Conservation (phyloP, 495 filamentous ascomycete genomes). For the Aspergillus carlsbadensis region DNA sequence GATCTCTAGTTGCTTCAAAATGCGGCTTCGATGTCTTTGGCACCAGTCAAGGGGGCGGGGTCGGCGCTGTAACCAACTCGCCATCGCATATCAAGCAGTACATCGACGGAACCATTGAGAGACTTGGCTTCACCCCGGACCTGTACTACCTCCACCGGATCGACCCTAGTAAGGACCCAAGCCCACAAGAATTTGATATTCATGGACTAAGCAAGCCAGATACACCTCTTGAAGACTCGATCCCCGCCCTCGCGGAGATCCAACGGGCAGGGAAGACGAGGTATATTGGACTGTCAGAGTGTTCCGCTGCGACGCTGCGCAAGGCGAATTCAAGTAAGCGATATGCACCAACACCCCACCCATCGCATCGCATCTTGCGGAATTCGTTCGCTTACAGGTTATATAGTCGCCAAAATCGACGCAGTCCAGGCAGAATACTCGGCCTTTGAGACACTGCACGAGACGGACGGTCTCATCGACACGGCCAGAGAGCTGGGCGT, state of each 20-base stretch:
- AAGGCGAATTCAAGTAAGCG: constrained; percentile 42
- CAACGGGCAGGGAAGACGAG: constrained; percentile 47
- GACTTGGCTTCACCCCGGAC: constrained; percentile 51
- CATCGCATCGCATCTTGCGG: no score
- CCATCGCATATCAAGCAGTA: constrained; percentile 50
- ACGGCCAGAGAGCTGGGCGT: constrained; percentile 41
- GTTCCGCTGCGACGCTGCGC: constrained; percentile 43
- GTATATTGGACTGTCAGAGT: constrained; percentile 48
- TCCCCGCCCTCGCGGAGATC: constrained; percentile 44
- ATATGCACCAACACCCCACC: no score
- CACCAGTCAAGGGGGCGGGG: constrained; percentile 37
- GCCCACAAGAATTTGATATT: neutral
- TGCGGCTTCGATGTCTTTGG: constrained; percentile 42
- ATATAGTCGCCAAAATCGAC: constrained; percentile 50
- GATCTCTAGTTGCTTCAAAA: constrained; percentile 46
- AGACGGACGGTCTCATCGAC: constrained; percentile 40
- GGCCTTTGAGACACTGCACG: constrained; percentile 49
- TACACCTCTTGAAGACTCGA: constrained; percentile 48
- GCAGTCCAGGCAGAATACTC: constrained; percentile 53
- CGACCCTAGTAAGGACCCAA: constrained; percentile 33
- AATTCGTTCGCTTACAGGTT: no score
- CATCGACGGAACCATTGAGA: constrained; percentile 51
- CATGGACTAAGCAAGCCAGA: constrained; percentile 31
- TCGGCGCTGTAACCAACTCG: no score
- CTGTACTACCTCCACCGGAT: constrained; percentile 44